Base-by-base conservation (phyloP, 2,329 filamentous ascomycete species). In the Paraphaeosphaeria minitans region DNA sequence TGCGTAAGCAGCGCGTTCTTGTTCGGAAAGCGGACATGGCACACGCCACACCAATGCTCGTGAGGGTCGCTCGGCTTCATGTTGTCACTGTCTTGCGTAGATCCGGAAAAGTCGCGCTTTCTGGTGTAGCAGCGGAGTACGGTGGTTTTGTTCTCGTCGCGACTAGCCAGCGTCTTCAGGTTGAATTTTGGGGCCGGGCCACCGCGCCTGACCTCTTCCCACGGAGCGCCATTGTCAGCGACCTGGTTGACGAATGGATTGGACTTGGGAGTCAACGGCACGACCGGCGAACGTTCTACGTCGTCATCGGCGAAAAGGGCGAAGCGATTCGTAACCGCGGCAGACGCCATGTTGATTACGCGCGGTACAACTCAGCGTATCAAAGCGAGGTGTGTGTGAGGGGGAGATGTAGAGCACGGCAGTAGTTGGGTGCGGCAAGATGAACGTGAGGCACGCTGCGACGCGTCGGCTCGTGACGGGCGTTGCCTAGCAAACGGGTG, bases 41-140 rank as follows among this genome's bases (percentile, higher is more conserved):
- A 75, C 9, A 73, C 67, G 24, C 72, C 73, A 43, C 73, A 75
- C 69, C 69, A 75, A 39, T 74, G 70, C 60, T 72, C 68, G 41
- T 66, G 60, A 2, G 57, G 58, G 35, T 71, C 66, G 39, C 58
- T 45, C 3, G 29, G 24, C 47, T 64, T 68, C 29, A 67, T 63
- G 35, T 49, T 53, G 39, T 53, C 41, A 7, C 47, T 56, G 19
- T 51, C 53, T 4, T 56, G 53, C 0, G 63, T 65, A 1, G 60
- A 58, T 6, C 21, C 57, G 3, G 66, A 64, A 1, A 52, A 7
- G 5, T 55, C 48, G 48, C 58, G 64, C 13, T 47, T 47, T 41
- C 54, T 58, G 5, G 45, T 41, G 2, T 45, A 39, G 8, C 10
- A 50, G 21, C 29, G 53, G n/a, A 37, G 48, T 13, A 39, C 8